Base-by-base conservation (phyloP, 768 basidiomycete species). In the Termitomyces sp. region DNA sequence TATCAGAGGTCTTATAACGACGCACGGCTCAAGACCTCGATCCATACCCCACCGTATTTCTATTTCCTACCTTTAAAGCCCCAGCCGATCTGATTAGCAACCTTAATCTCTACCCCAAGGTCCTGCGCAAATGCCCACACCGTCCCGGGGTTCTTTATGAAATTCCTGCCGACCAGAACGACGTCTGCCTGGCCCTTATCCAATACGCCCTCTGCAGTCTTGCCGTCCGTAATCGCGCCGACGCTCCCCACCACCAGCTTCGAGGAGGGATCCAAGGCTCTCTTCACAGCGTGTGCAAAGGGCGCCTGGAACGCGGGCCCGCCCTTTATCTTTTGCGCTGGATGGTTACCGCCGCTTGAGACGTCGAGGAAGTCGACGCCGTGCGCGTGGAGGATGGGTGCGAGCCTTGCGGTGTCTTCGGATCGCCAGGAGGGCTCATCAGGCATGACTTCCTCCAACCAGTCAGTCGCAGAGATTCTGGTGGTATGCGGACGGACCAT, bases 291-390 rank as follows among this genome's bases (percentile, higher is more conserved):
- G 40, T 76, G 73, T 3, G 83, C 71, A 57, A 82, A 81, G 1
- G 71, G 77, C 17, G 83, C 79, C 69, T 90, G 83, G 59, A 78
- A 83, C 2, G 74, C 74, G 8, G 67, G 69, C 0, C 70, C 70
- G 19, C 54, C 48, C 21, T 68, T 66, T 26, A 76, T 62, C 49
- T 70, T 68, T 55, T 81, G 80, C 42, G 64, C 61, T 1, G 74
- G 65, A 55, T 76, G 71, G 50, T 77, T 80, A 1, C 89, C 91
- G 3, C 83, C 88, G 0, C 77, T 76, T 4, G 84, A 86, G 35
- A 88, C 78, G 60, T 93, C 90, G 45, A 93, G 69, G 35, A 93
- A 71, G 66, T 92, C 91, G 50, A 92, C 78, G 5, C 88, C 88
- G 43, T 82, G 77, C 14, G 79, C 76, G 17, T 74, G 74, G 17